Evolutionary conservation across 257 asterid genomes (phyloP).

Genomic region (Rehmannia glutinosa): DNA sequence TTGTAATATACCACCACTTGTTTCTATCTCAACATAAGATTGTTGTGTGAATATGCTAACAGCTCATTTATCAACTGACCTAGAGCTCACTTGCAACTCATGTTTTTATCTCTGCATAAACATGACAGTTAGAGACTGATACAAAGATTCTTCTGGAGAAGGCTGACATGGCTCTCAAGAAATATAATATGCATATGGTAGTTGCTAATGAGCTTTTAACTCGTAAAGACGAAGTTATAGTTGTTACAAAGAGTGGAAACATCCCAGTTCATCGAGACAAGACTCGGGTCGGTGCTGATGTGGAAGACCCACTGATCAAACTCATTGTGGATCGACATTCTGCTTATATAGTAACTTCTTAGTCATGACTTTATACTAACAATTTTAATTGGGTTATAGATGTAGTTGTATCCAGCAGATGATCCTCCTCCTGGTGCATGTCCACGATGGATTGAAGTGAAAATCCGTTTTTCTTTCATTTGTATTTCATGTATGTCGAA

Average conservation of each 20-base stretch:
- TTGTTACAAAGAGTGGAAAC: constrained; percentile 51
- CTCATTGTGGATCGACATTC: constrained; percentile 66
- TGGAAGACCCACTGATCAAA: constrained; percentile 60
- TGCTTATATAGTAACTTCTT: constrained; percentile 33
- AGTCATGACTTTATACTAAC: too few species aligned
- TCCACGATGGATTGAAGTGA: background rate
- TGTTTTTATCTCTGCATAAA: background rate
- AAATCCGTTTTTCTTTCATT: background rate
- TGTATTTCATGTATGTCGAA: background rate
- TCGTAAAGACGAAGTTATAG: constrained; percentile 84
- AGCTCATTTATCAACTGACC: too few species aligned
- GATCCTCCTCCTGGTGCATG: background rate
- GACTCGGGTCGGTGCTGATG: constrained; percentile 46
- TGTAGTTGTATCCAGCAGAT: background rate
- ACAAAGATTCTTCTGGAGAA: constrained; percentile 85
- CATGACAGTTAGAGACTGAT: constrained; percentile 61
- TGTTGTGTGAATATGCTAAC: too few species aligned
- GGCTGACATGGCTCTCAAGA: constrained; percentile 69
- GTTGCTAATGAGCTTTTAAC: constrained; percentile 87
- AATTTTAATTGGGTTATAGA: background rate
- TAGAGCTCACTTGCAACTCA: too few species aligned
- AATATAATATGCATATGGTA: constrained; percentile 77
- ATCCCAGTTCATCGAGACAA: constrained; percentile 51
- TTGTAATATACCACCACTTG: too few species aligned
- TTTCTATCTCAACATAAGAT: too few species aligned